Evolutionary conservation across 2,329 filamentous ascomycete genomes (phyloP).

Genomic region (Fusarium sp.): DNA sequence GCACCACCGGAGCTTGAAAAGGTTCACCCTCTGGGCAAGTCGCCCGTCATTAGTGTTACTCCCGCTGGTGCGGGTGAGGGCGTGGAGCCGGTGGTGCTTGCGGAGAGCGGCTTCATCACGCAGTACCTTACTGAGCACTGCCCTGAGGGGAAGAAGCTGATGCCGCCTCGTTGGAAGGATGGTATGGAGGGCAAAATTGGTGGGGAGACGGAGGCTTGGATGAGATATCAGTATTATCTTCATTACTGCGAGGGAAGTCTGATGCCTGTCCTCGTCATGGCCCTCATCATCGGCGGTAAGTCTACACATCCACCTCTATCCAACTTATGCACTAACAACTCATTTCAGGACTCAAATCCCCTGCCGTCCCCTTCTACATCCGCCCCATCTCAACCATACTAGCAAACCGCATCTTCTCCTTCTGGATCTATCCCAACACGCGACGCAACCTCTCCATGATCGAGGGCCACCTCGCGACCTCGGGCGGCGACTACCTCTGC

Average conservation of each 20-base stretch:
- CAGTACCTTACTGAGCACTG: conserved; percentile 81
- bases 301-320: conserved; percentile 2
- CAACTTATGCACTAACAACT: not conserved
- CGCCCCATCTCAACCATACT: conserved; percentile 60
- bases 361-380: conserved; percentile 60
- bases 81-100: conserved; percentile 67
- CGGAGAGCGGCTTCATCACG: conserved; percentile 81
- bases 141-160: conserved; percentile 54
- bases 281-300: conserved; percentile 65
- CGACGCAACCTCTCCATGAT: conserved; percentile 59
- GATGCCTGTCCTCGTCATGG: conserved; percentile 73
- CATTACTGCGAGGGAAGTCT: conserved; percentile 87
- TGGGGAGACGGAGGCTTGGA: conserved; percentile 67
- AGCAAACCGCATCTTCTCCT: conserved; percentile 51
- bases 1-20: conserved; percentile 79
- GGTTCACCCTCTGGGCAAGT: conserved; percentile 86
- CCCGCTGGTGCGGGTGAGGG: conserved; percentile 45
- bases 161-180: conserved; percentile 63
- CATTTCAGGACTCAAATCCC: conserved; percentile 54
- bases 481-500: conserved; percentile 58
- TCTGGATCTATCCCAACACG: conserved; percentile 58
- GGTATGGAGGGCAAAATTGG: conserved; percentile 65
- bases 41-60: conserved; percentile 76
- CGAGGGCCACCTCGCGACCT: conserved; percentile 58
- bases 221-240: conserved; percentile 72